Percentiles rank a stretch among this genome's conserved stretches.
phyloP scores from a whole-genome alignment of 1,139 yeast species.

The Spencermartinsiella ligniputridi region DNA sequence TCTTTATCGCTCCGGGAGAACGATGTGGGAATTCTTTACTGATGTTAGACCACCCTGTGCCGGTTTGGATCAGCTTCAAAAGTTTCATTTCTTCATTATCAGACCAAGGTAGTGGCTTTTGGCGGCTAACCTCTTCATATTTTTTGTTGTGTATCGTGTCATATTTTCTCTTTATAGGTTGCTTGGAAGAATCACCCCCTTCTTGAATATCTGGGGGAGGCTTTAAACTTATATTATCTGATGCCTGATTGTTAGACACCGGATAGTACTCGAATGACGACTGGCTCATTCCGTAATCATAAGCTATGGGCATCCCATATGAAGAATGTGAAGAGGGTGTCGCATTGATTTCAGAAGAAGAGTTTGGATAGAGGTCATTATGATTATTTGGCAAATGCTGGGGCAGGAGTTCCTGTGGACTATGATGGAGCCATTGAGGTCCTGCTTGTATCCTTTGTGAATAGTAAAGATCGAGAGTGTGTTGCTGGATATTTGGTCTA shows the following conservation, averaged over 20 bases:
- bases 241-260: background rate
- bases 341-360: too few species aligned
- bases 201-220: constrained; percentile 2
- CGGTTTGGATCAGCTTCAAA: constrained; percentile 27
- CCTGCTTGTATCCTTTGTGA: too few species aligned
- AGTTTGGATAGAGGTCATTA: too few species aligned
- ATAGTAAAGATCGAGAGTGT: too few species aligned
- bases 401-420: too few species aligned
- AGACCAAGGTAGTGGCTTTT: constrained; percentile 12
- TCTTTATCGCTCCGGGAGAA: constrained; percentile 32
- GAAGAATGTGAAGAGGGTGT: too few species aligned
- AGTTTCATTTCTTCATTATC: constrained; percentile 15
- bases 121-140: constrained; percentile 5
- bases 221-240: too few species aligned
- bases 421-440: too few species aligned
- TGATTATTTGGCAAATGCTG: too few species aligned
- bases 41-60: constrained; percentile 31
- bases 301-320: background rate
- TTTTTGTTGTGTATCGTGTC: too few species aligned
- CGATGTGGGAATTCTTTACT: constrained; percentile 30
- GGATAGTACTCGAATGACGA: background rate
- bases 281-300: background rate
- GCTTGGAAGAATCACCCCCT: background rate
- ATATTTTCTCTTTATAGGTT: background rate
- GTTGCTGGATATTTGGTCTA: too few species aligned